Evolutionary conservation across 164 flowering plant genomes (phyloP).

Genomic region (Saururus chinensis): DNA sequence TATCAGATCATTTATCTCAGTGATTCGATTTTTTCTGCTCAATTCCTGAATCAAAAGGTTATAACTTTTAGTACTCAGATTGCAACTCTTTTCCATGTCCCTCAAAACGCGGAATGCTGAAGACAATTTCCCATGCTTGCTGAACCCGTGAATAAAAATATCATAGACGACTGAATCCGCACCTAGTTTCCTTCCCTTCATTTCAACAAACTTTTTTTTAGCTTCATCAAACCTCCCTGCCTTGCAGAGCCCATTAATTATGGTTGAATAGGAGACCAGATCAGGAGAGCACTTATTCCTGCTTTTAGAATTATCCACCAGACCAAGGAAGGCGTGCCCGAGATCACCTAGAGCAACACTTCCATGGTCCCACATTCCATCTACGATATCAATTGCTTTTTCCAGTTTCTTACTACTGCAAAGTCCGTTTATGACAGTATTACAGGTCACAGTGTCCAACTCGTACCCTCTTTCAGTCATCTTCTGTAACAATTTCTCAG

Average conservation of each 20-base stretch:
- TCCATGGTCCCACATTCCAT: conserved; percentile 85
- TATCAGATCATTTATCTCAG: conserved; percentile 63
- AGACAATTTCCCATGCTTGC: conserved; percentile 67
- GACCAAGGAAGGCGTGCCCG: conserved; percentile 54
- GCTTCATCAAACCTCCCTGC: conserved; percentile 81
- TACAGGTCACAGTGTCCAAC: conserved; percentile 80
- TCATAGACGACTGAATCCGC: conserved; percentile 69
- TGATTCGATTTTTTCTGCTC: conserved; percentile 48
- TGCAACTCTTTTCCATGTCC: conserved; percentile 88
- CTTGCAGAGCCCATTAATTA: conserved; percentile 63
- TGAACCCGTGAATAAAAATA: conserved; percentile 48
- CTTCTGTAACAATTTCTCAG: conserved; percentile 70
- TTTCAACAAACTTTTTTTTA: conserved; percentile 67
- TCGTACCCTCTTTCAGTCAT: conserved; percentile 76
- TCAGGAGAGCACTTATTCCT: conserved; percentile 64
- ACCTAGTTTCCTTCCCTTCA: conserved; percentile 49
- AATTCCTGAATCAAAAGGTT: conserved; percentile 74
- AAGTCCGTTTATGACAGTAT: conserved; percentile 70
- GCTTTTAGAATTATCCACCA: conserved; percentile 36
- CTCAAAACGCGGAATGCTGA: conserved; percentile 82
- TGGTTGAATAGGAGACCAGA: conserved; percentile 62
- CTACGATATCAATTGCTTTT: conserved; percentile 65
- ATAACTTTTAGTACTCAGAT: conserved; percentile 54
- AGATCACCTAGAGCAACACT: conserved; percentile 73
- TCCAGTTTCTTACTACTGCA: conserved; percentile 70